Conservation (phyloP, 768 basidiomycete genomes). For the Psilocybe cubensis region DNA sequence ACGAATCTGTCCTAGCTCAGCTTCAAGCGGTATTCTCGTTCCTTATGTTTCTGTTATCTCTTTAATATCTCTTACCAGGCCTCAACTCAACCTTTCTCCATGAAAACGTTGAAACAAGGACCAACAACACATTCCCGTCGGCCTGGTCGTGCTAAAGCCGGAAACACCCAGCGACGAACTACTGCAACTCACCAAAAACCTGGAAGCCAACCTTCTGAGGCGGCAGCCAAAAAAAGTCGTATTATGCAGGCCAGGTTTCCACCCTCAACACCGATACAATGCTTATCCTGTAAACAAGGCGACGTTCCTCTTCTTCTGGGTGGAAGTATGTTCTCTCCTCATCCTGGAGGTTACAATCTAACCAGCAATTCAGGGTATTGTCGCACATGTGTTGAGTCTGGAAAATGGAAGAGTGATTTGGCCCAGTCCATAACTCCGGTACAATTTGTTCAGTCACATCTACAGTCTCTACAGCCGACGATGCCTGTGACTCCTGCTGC, state of each 20-base stretch:
- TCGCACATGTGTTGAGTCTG: constrained; percentile 65
- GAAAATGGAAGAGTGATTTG: constrained; percentile 33
- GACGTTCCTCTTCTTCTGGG: constrained; percentile 80
- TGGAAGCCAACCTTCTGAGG: constrained; percentile 5
- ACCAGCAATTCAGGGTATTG: constrained; percentile 56
- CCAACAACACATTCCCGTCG: constrained; percentile 31
- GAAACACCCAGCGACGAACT: constrained; percentile 27
- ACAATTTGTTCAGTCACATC: background rate
- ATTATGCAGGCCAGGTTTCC: constrained; percentile 14
- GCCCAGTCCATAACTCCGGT: constrained; percentile 18
- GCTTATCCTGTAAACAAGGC: constrained; percentile 61
- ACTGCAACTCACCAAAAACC: constrained; percentile 6
- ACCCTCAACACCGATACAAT: constrained; percentile 40
- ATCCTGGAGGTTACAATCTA: background rate
- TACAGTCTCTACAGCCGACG: background rate
- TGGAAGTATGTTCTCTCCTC: constrained; percentile 56
- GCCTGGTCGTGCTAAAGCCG: constrained; percentile 30
- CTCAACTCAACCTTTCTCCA: constrained; percentile 48
- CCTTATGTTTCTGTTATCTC: constrained; percentile 17
- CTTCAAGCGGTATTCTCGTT: constrained; percentile 53
- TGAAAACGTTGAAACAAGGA: constrained; percentile 63
- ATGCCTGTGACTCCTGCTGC: background rate
- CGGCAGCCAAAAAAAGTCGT: constrained; percentile 16
- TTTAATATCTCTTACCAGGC: constrained; percentile 34
- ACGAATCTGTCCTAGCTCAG: constrained; percentile 59